A percentile compares a stretch with the other conserved stretches of the same genome.
Evolutionary conservation across 306 rosid genomes (phyloP).

Genomic region (Vicia villosa): DNA sequence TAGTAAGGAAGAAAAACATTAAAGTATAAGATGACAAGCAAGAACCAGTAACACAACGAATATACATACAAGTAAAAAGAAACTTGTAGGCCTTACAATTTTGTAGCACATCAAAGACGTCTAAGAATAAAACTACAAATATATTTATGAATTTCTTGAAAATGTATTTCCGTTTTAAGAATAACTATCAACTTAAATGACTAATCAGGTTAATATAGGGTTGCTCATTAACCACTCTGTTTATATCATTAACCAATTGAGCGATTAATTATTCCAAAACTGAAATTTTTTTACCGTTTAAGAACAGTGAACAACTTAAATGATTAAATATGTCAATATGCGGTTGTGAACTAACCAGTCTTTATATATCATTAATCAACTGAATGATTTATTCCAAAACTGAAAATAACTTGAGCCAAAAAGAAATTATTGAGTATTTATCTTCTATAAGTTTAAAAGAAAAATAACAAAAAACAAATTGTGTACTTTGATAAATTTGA

Average conservation of each 20-base stretch:
- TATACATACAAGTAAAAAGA: slow-evolving; percentile 5
- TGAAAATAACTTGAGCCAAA: not conserved
- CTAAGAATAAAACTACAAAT: slow-evolving; percentile 16
- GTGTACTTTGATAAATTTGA: slow-evolving; percentile 7
- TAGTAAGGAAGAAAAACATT: not conserved
- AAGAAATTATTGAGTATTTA: not conserved
- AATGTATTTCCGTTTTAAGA: not conserved
- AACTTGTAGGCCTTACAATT: slow-evolving; percentile 16
- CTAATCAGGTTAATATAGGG: slow-evolving; percentile 8
- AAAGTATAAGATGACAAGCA: slow-evolving; percentile 4
- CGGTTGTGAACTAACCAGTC: not conserved
- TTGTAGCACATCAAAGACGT: not conserved
- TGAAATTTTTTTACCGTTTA: not conserved
- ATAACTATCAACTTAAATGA: slow-evolving; percentile 18
- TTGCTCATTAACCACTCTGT: not conserved
- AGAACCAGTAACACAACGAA: slow-evolving; percentile 2
- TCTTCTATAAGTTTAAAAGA: not conserved
- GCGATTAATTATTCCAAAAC: slow-evolving; percentile 10
- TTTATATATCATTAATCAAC: slow-evolving; percentile 15
- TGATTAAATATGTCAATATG: slow-evolving; percentile 13
- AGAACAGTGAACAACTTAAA: slow-evolving; percentile 11
- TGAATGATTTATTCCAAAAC: slow-evolving; percentile 3
- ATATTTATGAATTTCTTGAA: not conserved
- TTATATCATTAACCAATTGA: slow-evolving; percentile 14
- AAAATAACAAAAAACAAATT: not conserved